Conservation (phyloP, 805 yeast genomes). For the Kluyveromyces nonfermentans region DNA sequence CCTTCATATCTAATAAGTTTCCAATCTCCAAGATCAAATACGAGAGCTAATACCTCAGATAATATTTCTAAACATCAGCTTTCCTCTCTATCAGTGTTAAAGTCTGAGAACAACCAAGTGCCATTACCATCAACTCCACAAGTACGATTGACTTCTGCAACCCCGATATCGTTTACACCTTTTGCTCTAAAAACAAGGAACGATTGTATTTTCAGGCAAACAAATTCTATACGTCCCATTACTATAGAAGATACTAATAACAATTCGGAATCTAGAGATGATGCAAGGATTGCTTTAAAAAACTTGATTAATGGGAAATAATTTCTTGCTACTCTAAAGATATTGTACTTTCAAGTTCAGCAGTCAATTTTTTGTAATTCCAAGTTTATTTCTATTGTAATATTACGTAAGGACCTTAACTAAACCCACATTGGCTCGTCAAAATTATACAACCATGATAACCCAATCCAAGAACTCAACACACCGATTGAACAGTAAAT, state of each 20-base stretch:
- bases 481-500: conserved; percentile 84
- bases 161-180: conserved; percentile 19
- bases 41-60: conserved; percentile 1
- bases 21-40: conserved; percentile 20
- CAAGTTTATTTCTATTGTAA: background rate
- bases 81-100: background rate
- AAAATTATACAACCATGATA: conserved; percentile 80
- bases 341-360: background rate
- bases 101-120: background rate
- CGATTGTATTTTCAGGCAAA: conserved; percentile 8
- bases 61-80: background rate
- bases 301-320: conserved; percentile 19
- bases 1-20: conserved; percentile 22
- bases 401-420: conserved; percentile 1
- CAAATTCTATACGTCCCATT: conserved; percentile 4
- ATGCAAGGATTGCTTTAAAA: conserved; percentile 25
- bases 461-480: conserved; percentile 76
- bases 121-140: conserved; percentile 15
- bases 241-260: conserved; percentile 2
- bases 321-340: conserved; percentile 1
- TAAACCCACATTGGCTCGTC: conserved; percentile 62
- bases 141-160: conserved; percentile 4
- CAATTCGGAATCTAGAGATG: conserved; percentile 15
- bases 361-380: background rate
- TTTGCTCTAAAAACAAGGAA: conserved; percentile 27